phyloP scores from a whole-genome alignment of 176 grass and related monocot species.

The Themeda triandra region DNA sequence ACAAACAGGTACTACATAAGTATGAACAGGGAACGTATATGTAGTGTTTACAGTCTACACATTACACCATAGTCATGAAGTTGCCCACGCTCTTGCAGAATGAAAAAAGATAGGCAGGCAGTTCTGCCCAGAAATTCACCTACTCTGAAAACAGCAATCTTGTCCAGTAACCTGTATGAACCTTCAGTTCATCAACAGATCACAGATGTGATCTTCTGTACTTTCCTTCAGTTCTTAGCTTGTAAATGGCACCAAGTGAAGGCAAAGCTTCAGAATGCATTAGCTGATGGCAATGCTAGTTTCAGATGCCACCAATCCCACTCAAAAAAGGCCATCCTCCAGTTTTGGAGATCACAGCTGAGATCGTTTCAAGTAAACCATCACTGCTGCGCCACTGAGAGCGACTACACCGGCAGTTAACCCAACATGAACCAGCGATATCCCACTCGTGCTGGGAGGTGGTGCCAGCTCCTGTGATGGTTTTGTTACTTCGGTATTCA shows the following conservation, averaged over 20 bases:
- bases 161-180: neutral
- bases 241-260: neutral
- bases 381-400: no score
- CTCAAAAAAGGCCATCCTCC: neutral
- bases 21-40: neutral
- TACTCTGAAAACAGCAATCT: neutral
- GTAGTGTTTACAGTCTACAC: neutral
- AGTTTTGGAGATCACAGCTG: no score
- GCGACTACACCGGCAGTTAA: no score
- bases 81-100: neutral
- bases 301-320: neutral
- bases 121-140: neutral
- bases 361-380: no score
- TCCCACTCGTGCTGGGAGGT: conserved; percentile 9
- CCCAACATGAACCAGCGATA: no score
- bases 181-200: neutral
- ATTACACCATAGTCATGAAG: conserved; percentile 7
- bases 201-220: neutral
- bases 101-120: conserved; percentile 10
- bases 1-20: conserved; percentile 8
- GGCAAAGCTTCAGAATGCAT: neutral
- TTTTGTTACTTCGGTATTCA: conserved; percentile 33
- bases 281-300: conserved; percentile 13
- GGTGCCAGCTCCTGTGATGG: conserved; percentile 35
- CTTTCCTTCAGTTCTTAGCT: neutral